phyloP scores from a whole-genome alignment of 495 filamentous ascomycete genomes.

The Sordaria brevicollis region DNA sequence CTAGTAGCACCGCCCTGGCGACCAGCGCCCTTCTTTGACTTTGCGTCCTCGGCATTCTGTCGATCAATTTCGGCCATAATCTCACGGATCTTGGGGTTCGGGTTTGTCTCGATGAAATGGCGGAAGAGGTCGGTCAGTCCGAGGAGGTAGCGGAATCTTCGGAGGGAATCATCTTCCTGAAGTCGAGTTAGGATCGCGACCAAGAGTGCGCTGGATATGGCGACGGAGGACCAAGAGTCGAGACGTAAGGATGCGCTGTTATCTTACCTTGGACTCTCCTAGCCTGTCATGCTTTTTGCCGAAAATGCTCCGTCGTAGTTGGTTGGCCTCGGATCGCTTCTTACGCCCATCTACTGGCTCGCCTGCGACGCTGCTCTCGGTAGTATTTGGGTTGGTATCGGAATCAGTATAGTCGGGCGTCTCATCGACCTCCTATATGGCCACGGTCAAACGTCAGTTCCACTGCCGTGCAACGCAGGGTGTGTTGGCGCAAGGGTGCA shows the following conservation, averaged over 20 bases:
- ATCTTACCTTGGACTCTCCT: slow-evolving; percentile 77
- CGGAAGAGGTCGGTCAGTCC: slow-evolving; percentile 96
- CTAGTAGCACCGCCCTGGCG: slow-evolving; percentile 78
- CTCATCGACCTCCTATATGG: slow-evolving; percentile 57
- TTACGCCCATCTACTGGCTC: slow-evolving; percentile 74
- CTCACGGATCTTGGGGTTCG: slow-evolving; percentile 80
- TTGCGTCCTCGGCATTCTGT: slow-evolving; percentile 70
- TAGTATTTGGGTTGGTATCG: slow-evolving; percentile 87
- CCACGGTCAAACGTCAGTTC: slow-evolving; percentile 10
- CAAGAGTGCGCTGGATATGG: not conserved
- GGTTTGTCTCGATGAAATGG: slow-evolving; percentile 97
- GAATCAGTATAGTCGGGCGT: slow-evolving; percentile 84
- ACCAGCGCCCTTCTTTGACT: slow-evolving; percentile 58
- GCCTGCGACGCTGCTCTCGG: slow-evolving; percentile 76
- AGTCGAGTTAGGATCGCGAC: slow-evolving; percentile 7
- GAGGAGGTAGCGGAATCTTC: slow-evolving; percentile 89
- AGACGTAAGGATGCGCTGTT: not conserved
- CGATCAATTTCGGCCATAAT: slow-evolving; percentile 89
- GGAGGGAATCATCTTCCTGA: slow-evolving; percentile 90
- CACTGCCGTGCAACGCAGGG: not conserved
- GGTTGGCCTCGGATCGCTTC: slow-evolving; percentile 71
- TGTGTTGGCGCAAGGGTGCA: not conserved
- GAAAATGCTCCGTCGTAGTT: slow-evolving; percentile 79
- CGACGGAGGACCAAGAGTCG: not conserved
- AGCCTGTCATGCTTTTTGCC: slow-evolving; percentile 89